Evolutionary conservation across 768 basidiomycete genomes (phyloP), one percentile per base, ranked within the genome.

Genomic region (Mycena kentingensis): DNA sequence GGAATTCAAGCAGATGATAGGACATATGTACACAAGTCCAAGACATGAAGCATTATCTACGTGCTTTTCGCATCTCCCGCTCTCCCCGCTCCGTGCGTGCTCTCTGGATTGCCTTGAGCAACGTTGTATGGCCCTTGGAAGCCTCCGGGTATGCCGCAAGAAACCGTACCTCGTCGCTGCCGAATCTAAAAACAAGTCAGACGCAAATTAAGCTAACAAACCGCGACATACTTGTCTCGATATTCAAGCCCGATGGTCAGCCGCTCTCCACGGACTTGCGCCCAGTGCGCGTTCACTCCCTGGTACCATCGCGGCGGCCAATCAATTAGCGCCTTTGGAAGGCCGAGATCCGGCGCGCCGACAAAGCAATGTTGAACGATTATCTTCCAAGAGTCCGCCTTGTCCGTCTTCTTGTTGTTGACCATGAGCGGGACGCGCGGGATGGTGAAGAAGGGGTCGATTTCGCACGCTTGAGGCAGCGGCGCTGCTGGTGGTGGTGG

Each of bases 281-380:
- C n/a, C 35, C 35, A 16, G 25, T 24, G 15, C 27, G n/a, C 3
- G 37, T 19, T 5, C 32, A 27, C 34, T 26, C 46, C 46, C 12
- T n/a, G 10, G 32, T 10, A n/a, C 32, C 32, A 51, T n/a, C 49
- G 12, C 25, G 21, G 16, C 5, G 46, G 35, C 56, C 56, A 58
- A 15, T 58, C 52, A 10, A 28, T 43, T 19, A 58, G 37, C 13
- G 52, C n/a, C 37, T 11, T 31, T 16, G 1, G 21, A 12, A 44
- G 32, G 22, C 37, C 26, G 4, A 29, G 44, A 25, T 26, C 1
- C 0, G 31, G 52, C 15, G 47, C 32, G 15, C 51, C 56, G 7
- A 24, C 7, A 0, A n/a, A 19, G 52, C 56, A 58, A 22, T 58
- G 43, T 1, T 34, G 12, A n/a, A 58, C 26, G 11, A 49, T 46